phyloP scores from a whole-genome alignment of 306 rosid genomes.

The Malus asiatica region DNA sequence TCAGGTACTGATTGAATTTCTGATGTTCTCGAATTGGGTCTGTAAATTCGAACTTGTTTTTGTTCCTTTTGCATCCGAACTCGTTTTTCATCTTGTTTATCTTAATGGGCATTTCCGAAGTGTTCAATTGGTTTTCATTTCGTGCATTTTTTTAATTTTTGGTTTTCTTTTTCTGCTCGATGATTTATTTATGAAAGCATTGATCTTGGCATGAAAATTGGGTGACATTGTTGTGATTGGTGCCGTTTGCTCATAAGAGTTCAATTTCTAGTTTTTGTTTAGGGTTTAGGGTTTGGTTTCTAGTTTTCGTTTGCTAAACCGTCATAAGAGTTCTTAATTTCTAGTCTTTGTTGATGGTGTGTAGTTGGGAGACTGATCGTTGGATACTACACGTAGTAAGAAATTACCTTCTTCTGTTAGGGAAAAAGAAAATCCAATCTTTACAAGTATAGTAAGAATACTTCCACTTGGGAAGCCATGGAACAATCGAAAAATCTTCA shows the following conservation, averaged over 20 bases:
- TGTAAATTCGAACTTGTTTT: not conserved
- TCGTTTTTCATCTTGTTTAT: not conserved
- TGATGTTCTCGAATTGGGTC: slow-evolving; percentile 1
- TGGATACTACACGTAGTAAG: not conserved
- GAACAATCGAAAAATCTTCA: not conserved
- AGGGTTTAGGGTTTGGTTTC: too few species aligned
- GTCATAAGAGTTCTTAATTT: not conserved
- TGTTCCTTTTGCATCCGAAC: not conserved
- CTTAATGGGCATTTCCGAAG: not conserved
- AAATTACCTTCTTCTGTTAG: not conserved
- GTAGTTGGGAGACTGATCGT: not conserved
- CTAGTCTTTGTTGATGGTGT: not conserved
- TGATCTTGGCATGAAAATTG: not conserved
- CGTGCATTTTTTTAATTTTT: not conserved
- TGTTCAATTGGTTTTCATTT: not conserved
- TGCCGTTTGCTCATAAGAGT: not conserved
- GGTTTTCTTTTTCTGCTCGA: not conserved
- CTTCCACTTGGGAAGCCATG: not conserved
- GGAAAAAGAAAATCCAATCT: not conserved
- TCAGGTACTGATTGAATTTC: not conserved
- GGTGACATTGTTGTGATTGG: not conserved
- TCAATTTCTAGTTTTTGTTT: not conserved
- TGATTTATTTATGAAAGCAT: not conserved
- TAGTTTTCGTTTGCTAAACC: too few species aligned
- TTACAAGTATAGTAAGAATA: not conserved